Conservation (phyloP, 1,284 basidiomycete species). For the Kalmanozyma brasiliensis region DNA sequence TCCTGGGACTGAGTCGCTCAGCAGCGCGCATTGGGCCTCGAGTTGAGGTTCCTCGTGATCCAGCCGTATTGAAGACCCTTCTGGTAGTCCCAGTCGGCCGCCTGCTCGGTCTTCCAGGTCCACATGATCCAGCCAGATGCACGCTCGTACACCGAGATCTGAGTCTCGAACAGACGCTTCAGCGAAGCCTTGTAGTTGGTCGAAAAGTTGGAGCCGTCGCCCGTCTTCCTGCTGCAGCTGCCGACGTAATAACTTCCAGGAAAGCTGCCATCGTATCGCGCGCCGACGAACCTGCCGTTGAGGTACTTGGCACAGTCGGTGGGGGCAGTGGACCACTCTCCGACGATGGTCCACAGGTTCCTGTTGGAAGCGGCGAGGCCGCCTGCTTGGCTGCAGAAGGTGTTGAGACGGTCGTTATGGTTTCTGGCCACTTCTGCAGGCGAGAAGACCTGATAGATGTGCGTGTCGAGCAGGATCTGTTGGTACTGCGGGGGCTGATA, state of each 20-base stretch:
- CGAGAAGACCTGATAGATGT: conserved; percentile 65
- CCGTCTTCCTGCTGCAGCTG: conserved; percentile 79
- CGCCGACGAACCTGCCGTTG: conserved; percentile 74
- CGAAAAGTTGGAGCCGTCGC: conserved; percentile 78
- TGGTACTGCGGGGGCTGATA: conserved; percentile 72
- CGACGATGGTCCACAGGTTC: conserved; percentile 62
- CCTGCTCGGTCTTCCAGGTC: conserved; percentile 79
- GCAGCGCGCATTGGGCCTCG: conserved; percentile 46
- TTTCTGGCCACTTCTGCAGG: conserved; percentile 37
- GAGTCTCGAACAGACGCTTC: conserved; percentile 84
- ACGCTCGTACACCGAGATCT: conserved; percentile 70
- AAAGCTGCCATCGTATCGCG: conserved; percentile 82
- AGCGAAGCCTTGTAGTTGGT: conserved; percentile 84
- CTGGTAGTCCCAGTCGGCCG: conserved; percentile 67
- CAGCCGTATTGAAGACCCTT: conserved; percentile 62
- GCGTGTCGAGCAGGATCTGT: conserved; percentile 80
- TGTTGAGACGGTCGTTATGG: conserved; percentile 50
- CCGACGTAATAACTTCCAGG: conserved; percentile 72
- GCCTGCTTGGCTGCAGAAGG: conserved; percentile 49
- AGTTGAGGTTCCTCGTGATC: conserved; percentile 54
- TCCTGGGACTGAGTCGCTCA: conserved; percentile 5
- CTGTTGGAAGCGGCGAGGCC: conserved; percentile 43
- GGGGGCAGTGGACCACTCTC: conserved; percentile 71
- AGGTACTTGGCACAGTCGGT: conserved; percentile 88
- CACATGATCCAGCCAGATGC: conserved; percentile 81